Conservation (phyloP, 2,329 filamentous ascomycete genomes). For the Scedosporium minutisporum region DNA sequence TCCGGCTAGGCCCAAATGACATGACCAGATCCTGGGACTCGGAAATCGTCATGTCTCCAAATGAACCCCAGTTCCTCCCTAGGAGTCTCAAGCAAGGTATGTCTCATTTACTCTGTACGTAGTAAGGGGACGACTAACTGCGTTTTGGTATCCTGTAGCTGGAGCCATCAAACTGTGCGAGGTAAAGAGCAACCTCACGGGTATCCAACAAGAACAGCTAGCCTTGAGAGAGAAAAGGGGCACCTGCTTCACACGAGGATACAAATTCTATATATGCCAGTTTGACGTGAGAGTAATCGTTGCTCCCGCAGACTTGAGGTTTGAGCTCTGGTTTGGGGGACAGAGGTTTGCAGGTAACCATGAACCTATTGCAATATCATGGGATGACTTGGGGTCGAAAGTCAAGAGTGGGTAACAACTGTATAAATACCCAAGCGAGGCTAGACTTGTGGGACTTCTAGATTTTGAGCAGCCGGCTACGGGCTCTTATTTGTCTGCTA, state of each 20-base stretch:
- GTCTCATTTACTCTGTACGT: constrained; percentile 1
- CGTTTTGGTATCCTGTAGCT: constrained; percentile 14
- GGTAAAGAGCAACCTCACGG: constrained; percentile 29
- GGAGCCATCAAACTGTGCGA: constrained; percentile 27
- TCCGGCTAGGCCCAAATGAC: constrained; percentile 22
- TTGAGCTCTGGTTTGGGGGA: constrained; percentile 33
- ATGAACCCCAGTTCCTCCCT: constrained; percentile 25
- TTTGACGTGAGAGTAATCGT: constrained; percentile 45
- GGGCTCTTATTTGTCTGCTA: no score
- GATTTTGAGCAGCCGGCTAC: no score
- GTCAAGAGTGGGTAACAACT: not conserved
- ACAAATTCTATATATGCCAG: constrained; percentile 27
- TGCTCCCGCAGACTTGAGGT: constrained; percentile 42
- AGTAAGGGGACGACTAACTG: not conserved
- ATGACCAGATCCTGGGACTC: constrained; percentile 26
- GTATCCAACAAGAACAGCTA: constrained; percentile 27
- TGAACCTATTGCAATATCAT: constrained; percentile 25
- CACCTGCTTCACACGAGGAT: constrained; percentile 21
- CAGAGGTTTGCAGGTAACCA: constrained; percentile 28
- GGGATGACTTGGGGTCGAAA: constrained; percentile 15
- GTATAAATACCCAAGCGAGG: not conserved
- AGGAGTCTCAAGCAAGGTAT: constrained; percentile 26
- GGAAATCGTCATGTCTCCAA: constrained; percentile 28
- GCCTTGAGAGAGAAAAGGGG: constrained; percentile 25
- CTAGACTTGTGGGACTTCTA: not conserved